Evolutionary conservation across 148 eudicot genomes (phyloP), one percentile per base, ranked within the genome.

Genomic region (Gaultheria prostrata): DNA sequence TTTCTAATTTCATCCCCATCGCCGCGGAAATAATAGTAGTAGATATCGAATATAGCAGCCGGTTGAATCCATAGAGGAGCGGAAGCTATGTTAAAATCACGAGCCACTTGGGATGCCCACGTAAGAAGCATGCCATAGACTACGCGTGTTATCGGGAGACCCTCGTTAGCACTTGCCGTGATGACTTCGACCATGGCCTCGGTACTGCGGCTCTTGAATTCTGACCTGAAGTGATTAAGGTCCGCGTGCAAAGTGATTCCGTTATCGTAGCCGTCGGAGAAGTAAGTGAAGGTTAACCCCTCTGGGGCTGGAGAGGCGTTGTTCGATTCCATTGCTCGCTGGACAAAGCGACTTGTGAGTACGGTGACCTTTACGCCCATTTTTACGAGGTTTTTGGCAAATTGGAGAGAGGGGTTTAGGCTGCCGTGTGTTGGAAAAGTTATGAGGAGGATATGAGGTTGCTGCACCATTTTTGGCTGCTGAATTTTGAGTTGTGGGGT

Each of bases 391-490:
- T 63, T 51, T 57, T 88, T 88, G 81, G 92, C 88, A 9, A 89
- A 82, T 79, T 90, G 93, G 76, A 91, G 84, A 14, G 90, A 78
- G 28, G 93, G 92, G 76, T 90, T 91, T 72, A 88, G 81, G 77
- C 89, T 90, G 79, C 93, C 90, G 86, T 88, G 93, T 20, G 72
- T 49, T 14, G 89, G 84, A 59, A 83, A 79, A 2, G 78, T 71
- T 49, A 85, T 20, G 30, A 90, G 32, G 33, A 88, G 88, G 61
- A 88, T 61, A 57, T 90, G 92, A 24, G 10, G 56, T n/a, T n/a
- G n/a, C 21, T 48, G 57, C 79, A 76, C 57, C 79, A 76, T 67
- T 4, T 13, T 67, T 28, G 39, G 72, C 72, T 28, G 21, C 28
- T 35, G 48, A 12, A 12, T 17, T 21, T 61, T 61, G 28, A 2